phyloP scores from a whole-genome alignment of 1,284 basidiomycete species.

The Ustilago loliicola region DNA sequence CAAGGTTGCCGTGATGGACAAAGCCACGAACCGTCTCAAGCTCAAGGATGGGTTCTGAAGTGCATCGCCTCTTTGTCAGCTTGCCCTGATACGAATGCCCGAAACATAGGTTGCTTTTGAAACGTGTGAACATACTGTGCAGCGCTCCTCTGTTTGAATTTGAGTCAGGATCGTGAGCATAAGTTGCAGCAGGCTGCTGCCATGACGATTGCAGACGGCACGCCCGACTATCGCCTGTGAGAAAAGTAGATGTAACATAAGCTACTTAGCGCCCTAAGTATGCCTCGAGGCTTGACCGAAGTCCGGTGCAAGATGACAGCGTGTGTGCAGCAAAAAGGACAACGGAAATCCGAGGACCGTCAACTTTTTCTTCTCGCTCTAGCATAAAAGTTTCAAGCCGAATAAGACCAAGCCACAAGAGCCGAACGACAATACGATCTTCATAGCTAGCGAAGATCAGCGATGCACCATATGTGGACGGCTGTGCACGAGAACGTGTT shows the following conservation, averaged over 20 bases:
- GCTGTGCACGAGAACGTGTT: too few species aligned
- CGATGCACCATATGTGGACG: too few species aligned
- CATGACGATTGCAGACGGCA: too few species aligned
- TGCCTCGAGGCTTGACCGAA: too few species aligned
- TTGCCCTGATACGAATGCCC: background rate
- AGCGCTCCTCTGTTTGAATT: too few species aligned
- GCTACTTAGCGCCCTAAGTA: too few species aligned
- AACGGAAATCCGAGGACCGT: conserved; percentile 21
- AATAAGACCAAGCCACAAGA: background rate
- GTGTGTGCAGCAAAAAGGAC: background rate
- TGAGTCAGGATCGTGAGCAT: too few species aligned
- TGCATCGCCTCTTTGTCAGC: background rate
- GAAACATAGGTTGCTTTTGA: background rate
- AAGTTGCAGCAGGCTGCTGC: too few species aligned
- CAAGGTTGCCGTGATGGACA: conserved; percentile 64
- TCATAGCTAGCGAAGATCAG: too few species aligned
- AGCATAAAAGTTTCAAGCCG: background rate
- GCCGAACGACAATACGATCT: background rate
- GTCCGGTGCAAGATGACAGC: conserved; percentile 11
- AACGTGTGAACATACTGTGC: too few species aligned
- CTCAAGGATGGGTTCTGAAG: conserved; percentile 58
- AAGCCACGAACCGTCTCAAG: conserved; percentile 59
- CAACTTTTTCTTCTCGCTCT: conserved; percentile 2
- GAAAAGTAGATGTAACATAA: background rate
- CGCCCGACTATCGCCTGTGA: too few species aligned